Evolutionary conservation across 2,329 filamentous ascomycete species (phyloP).

Genomic region (Calonectria pseudoturangicola): DNA sequence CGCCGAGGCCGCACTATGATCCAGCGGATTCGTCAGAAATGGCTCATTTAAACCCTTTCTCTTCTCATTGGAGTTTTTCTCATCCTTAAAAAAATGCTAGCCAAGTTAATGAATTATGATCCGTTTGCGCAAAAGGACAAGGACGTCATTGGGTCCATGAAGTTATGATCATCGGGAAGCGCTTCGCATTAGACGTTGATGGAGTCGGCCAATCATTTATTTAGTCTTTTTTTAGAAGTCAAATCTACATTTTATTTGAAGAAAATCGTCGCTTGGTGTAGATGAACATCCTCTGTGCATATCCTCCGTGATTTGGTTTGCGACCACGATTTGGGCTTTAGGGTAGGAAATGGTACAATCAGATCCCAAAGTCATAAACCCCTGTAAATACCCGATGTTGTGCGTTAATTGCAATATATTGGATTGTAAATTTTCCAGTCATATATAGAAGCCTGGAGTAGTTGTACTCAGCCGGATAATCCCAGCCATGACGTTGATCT

Average conservation of each 20-base stretch:
- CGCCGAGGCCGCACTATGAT: slow-evolving; percentile 44
- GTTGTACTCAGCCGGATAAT: no score
- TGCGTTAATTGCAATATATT: no score
- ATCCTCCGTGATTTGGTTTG: background rate
- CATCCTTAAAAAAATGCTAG: background rate
- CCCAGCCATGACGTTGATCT: no score
- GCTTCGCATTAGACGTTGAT: background rate
- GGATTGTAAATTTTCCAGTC: no score
- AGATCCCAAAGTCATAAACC: no score
- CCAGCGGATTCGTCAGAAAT: slow-evolving; percentile 1
- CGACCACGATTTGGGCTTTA: background rate
- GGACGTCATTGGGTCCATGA: slow-evolving; percentile 6
- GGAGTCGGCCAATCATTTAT: background rate
- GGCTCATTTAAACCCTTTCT: background rate
- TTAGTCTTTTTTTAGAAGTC: background rate
- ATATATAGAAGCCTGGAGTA: no score
- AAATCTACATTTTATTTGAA: slow-evolving; percentile 2
- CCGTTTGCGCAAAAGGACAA: background rate
- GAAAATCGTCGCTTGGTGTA: background rate
- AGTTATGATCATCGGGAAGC: slow-evolving; percentile 26
- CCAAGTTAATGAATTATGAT: slow-evolving; percentile 13
- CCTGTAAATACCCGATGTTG: no score
- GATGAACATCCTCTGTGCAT: background rate
- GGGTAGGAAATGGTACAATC: background rate
- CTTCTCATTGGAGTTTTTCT: no score